Evolutionary conservation across 495 filamentous ascomycete species (phyloP), one percentile per base, ranked within the genome.

Genomic region (Parathielavia hyrcaniae): DNA sequence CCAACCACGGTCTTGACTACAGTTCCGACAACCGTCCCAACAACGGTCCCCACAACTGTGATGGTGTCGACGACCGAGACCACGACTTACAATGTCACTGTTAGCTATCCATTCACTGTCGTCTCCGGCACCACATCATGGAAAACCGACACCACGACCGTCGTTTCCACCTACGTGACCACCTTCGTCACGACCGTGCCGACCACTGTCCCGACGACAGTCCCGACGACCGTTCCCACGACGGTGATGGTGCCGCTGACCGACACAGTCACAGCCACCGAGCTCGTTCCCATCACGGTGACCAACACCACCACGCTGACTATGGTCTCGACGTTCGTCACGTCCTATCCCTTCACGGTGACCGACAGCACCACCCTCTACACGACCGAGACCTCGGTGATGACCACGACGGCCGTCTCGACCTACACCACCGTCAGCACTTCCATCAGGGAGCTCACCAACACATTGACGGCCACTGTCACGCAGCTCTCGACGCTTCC

Each of bases 291-390:
- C 17, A 59, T 57, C 1, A 63, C 56, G 4, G 13, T 63, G n/a
- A 50, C 36, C 4, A 26, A 46, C 17, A 55, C 51, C 20, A 65
- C 64, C 2, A 69, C 64, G 26, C 26, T 61, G 20, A 51, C 53
- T 9, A 22, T 57, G 10, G 32, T 57, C 19, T 38, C 52, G 16
- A 71, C 69, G 17, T 45, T 65, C 4, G 68, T 68, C 0, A 62
- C 60, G 9, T 67, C 64, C 47, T 57, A 61, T 44, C 59, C 64
- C 0, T 43, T 58, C 10, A 72, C 70, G 0, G 60, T 64, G 4
- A 67, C 54, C n/a, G 53, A 65, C 46, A 62, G 60, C 49, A 66
- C 61, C 13, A 73, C 71, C 12, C 60, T 64, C 30, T 68, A 47
- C 35, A 60, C 58, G 32, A 63, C 64, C 22, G 32, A 56, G 43